Evolutionary conservation across 2,329 filamentous ascomycete species (phyloP).

Genomic region (Cryphonectria parasitica): DNA sequence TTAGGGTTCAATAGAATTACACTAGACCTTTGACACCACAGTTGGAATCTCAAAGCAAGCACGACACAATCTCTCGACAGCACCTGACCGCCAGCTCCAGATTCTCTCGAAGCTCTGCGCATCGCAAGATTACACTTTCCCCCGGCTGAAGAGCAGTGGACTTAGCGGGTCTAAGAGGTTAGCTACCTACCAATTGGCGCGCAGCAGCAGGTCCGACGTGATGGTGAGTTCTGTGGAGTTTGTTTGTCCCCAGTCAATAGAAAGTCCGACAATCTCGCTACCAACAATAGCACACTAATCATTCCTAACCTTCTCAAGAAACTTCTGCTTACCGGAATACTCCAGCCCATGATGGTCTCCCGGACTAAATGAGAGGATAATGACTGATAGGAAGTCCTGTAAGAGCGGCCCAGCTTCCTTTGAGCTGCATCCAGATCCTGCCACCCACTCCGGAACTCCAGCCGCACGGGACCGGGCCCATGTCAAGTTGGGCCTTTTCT

Average conservation of each 20-base stretch:
- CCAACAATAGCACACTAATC: not conserved
- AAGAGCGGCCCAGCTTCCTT: not conserved
- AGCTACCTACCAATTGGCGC: not conserved
- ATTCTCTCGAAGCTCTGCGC: not conserved
- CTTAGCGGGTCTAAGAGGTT: not conserved
- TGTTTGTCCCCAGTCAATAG: not conserved
- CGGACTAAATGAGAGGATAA: not conserved
- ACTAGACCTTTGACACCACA: too few relatives aligned
- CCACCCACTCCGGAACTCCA: not conserved
- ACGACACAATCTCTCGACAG: not conserved
- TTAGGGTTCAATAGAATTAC: not conserved
- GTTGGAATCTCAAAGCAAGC: not conserved
- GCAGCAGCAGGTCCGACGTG: not conserved
- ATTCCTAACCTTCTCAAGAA: not conserved
- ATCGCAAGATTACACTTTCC: not conserved
- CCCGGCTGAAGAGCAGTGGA: not conserved
- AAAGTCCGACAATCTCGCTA: not conserved
- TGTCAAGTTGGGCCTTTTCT: not conserved
- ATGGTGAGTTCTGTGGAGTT: not conserved
- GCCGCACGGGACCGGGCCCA: not conserved
- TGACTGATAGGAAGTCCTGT: not conserved
- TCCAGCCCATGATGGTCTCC: too few relatives aligned
- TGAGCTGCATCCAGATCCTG: not conserved
- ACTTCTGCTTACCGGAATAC: not conserved
- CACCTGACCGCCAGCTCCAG: not conserved